phyloP scores from a whole-genome alignment of 73 alveolate genomes.

The Paramecium caudatum region DNA sequence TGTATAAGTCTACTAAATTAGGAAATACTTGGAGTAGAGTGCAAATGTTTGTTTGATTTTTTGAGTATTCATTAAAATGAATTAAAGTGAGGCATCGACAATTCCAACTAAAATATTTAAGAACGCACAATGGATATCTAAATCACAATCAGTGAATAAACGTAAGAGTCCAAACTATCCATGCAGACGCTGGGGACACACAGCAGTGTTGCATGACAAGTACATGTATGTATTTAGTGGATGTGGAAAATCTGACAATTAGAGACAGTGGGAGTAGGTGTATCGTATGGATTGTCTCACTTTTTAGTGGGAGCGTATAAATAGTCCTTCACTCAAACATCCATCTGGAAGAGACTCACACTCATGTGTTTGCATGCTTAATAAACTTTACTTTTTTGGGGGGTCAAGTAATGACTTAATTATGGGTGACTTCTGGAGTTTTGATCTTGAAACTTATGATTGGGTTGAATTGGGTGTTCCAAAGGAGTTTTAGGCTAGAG shows the following conservation, averaged over 20 bases:
- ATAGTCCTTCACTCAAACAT: conserved; percentile 49
- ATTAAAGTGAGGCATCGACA: background rate
- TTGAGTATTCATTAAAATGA: conserved; percentile 28
- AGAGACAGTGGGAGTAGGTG: conserved; percentile 58
- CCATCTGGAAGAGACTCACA: conserved; percentile 76
- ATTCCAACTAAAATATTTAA: conserved; percentile 67
- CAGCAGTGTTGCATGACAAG: conserved; percentile 74
- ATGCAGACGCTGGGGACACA: conserved; percentile 76
- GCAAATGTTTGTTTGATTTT: conserved; percentile 13
- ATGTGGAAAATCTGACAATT: conserved; percentile 70
- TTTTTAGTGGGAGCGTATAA: conserved; percentile 71
- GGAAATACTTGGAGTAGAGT: conserved; percentile 6
- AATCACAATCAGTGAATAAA: conserved; percentile 59
- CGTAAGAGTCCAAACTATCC: conserved; percentile 73
- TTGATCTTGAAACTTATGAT: conserved; percentile 72
- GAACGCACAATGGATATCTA: conserved; percentile 60
- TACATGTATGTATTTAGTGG: conserved; percentile 75
- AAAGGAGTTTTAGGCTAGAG: conserved; percentile 49
- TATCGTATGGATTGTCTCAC: conserved; percentile 73
- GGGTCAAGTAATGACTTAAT: conserved; percentile 69
- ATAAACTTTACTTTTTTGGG: conserved; percentile 72
- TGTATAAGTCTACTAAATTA: background rate
- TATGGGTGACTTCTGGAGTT: conserved; percentile 74
- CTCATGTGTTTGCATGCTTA: conserved; percentile 55
- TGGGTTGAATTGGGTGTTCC: conserved; percentile 27